Percentiles rank a stretch among this genome's conserved stretches.
These are phyloP conservation scores for Metschnikowia sp. DNA, from an alignment of 805 yeast species.

Conservation along the genomic window DNA sequence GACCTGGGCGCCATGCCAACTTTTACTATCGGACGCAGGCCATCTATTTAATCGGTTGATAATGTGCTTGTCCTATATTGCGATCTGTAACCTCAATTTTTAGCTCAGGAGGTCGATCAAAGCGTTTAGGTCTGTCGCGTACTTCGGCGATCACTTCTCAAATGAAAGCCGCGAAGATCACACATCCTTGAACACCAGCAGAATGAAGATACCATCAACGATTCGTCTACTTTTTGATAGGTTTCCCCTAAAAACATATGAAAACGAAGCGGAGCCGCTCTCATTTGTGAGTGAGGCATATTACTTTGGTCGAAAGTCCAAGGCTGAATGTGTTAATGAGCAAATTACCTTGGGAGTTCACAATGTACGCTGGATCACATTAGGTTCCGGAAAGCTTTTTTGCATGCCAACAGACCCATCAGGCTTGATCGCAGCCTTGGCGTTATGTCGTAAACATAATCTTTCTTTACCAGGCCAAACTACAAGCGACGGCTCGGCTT, in stretches of 20 bases:
- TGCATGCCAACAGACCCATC: conserved; percentile 57
- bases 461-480: conserved; percentile 38
- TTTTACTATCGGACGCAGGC: too few species aligned
- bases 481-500: conserved; percentile 14
- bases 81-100: too few species aligned
- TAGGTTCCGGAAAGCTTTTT: conserved; percentile 18
- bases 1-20: too few species aligned
- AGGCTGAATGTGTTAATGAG: neutral
- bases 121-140: too few species aligned
- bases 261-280: neutral
- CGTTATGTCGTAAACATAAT: conserved; percentile 43
- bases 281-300: neutral
- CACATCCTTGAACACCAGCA: neutral
- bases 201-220: conserved; percentile 37
- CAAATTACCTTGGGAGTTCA: conserved; percentile 54
- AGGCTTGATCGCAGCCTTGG: conserved; percentile 46
- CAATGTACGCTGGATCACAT: conserved; percentile 29
- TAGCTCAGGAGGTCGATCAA: too few species aligned
- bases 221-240: conserved; percentile 44
- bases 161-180: neutral
- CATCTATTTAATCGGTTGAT: too few species aligned
- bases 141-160: too few species aligned
- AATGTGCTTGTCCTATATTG: too few species aligned
- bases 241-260: conserved; percentile 49
- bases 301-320: neutral